Conservation (phyloP, 176 grass and related monocot genomes). For the Triticum monococcum region DNA sequence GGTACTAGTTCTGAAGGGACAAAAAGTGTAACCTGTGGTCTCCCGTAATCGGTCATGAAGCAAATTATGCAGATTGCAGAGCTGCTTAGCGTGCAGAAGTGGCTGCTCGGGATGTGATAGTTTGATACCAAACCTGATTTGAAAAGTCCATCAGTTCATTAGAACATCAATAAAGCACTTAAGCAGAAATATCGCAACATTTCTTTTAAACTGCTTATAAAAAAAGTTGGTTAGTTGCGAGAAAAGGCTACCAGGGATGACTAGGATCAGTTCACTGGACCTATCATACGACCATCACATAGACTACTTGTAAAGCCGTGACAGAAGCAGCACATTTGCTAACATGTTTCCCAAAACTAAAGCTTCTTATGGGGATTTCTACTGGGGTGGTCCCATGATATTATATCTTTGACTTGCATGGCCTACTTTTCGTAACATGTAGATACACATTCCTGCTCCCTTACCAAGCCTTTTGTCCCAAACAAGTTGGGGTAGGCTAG, state of each 20-base stretch:
- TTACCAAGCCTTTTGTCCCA: no score
- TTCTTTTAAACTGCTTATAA: neutral
- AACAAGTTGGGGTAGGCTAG: no score
- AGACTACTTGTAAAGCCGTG: neutral
- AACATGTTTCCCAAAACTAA: neutral
- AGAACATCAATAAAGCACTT: constrained; percentile 24
- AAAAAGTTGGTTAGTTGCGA: neutral
- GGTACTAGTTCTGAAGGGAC: neutral
- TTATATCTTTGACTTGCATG: neutral
- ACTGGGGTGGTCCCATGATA: constrained; percentile 7
- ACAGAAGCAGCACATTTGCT: neutral
- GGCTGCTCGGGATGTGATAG: constrained; percentile 81
- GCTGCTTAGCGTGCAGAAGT: constrained; percentile 75
- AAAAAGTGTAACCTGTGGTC: constrained; percentile 56
- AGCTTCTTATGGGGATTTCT: neutral
- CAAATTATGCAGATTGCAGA: constrained; percentile 76
- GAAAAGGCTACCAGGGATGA: neutral
- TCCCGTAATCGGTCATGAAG: constrained; percentile 69
- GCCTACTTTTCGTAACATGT: neutral
- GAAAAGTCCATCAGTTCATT: constrained; percentile 23
- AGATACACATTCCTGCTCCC: neutral
- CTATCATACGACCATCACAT: neutral
- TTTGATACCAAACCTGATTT: constrained; percentile 59
- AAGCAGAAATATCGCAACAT: constrained; percentile 8
- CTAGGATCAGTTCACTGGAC: neutral